phyloP scores from a whole-genome alignment of 768 basidiomycete species.

The Pleurotus pulmonarius region DNA sequence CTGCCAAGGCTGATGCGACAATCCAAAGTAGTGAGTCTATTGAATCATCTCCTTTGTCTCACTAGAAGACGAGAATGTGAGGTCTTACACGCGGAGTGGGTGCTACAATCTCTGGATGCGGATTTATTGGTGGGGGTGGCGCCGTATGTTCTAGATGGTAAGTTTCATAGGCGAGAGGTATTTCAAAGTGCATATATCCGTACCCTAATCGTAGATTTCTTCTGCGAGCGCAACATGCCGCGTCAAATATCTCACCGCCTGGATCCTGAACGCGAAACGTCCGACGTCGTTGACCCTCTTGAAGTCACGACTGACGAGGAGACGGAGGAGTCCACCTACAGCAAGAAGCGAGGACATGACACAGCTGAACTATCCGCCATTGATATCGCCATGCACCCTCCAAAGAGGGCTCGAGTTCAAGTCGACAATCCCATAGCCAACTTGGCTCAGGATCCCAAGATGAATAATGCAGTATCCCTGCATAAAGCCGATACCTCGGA shows the following conservation, averaged over 20 bases:
- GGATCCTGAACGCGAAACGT: no score
- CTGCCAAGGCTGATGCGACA: neutral
- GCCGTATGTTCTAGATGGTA: slow-evolving; percentile 11
- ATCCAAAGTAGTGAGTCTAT: neutral
- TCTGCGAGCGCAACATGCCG: neutral
- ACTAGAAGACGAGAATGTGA: neutral
- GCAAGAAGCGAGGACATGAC: neutral
- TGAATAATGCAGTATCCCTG: neutral
- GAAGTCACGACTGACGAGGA: no score
- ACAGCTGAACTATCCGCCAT: neutral
- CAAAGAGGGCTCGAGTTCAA: neutral
- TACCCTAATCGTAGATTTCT: neutral
- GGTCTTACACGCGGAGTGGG: slow-evolving; percentile 10
- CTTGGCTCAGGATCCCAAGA: neutral
- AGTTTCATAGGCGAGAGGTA: neutral
- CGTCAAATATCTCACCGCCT: neutral
- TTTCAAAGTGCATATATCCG: neutral
- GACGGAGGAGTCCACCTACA: neutral
- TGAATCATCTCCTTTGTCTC: neutral
- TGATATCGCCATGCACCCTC: neutral
- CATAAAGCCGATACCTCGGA: neutral
- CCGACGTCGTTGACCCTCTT: no score
- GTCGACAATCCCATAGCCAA: neutral
- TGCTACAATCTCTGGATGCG: slow-evolving; percentile 1
- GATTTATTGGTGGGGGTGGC: slow-evolving; percentile 8